Conservation (phyloP, 2,329 filamentous ascomycete species). For the Knufia petricola region DNA sequence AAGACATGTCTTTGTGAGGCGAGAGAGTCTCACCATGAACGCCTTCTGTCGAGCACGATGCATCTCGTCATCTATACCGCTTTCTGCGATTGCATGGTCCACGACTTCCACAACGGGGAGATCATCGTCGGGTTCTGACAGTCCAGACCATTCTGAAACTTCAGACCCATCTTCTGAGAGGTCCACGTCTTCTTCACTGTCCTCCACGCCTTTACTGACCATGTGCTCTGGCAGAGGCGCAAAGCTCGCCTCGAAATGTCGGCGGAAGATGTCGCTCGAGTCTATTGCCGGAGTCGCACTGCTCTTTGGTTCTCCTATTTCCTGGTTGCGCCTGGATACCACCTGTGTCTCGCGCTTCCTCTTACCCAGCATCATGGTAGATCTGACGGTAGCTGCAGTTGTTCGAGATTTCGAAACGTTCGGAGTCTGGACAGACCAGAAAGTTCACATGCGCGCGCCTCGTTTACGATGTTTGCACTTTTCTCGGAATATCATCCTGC, state of each 20-base stretch:
- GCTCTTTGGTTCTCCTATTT: conserved; percentile 11
- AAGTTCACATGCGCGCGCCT: background rate
- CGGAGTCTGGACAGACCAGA: background rate
- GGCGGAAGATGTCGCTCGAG: conserved; percentile 57
- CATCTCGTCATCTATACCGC: conserved; percentile 38
- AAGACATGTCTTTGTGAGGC: background rate
- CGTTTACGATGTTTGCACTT: conserved; percentile 5
- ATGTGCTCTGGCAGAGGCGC: conserved; percentile 49
- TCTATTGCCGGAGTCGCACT: conserved; percentile 21
- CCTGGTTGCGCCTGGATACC: conserved; percentile 20
- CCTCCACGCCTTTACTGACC: conserved; percentile 19
- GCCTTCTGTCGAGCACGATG: conserved; percentile 63
- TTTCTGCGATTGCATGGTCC: conserved; percentile 43
- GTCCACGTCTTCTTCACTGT: conserved; percentile 20
- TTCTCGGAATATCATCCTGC: background rate
- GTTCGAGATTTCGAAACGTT: background rate
- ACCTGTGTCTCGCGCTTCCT: conserved; percentile 37
- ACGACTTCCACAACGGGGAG: conserved; percentile 48
- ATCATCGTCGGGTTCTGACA: conserved; percentile 41
- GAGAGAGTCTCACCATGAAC: conserved; percentile 55
- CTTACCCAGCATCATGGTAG: conserved; percentile 34
- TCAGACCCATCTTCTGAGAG: conserved; percentile 24
- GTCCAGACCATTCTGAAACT: conserved; percentile 51
- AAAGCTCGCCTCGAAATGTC: conserved; percentile 83
- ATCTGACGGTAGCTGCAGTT: no score